These are phyloP conservation scores for Xylaria acuta DNA, from an alignment of 495 filamentous ascomycete species.

Conservation along the genomic window DNA sequence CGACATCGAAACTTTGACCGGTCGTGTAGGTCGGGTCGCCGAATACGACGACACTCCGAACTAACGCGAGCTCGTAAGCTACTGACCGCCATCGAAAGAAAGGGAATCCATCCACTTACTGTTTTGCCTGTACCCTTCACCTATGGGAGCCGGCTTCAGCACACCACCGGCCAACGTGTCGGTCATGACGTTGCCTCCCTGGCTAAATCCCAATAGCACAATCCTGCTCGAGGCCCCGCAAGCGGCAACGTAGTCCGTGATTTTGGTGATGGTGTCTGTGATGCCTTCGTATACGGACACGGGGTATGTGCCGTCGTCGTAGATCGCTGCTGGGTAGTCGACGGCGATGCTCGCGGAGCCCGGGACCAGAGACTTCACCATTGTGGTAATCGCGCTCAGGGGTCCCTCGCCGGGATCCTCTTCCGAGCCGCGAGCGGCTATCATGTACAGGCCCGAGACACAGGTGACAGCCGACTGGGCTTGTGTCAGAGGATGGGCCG, in stretches of 20 bases:
- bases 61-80: background rate
- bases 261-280: constrained; percentile 18
- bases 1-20: constrained; percentile 26
- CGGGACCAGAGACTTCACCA: constrained; percentile 20
- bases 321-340: constrained; percentile 27
- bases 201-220: constrained; percentile 25
- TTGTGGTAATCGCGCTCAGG: constrained; percentile 8
- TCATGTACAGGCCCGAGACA: constrained; percentile 25
- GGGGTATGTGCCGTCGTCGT: constrained; percentile 21
- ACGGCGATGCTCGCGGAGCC: constrained; percentile 25
- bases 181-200: constrained; percentile 30
- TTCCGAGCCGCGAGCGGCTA: constrained; percentile 24
- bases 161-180: constrained; percentile 27
- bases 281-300: constrained; percentile 22
- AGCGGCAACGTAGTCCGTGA: constrained; percentile 12
- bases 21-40: constrained; percentile 29
- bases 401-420: constrained; percentile 26
- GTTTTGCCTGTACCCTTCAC: background rate
- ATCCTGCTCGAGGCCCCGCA: constrained; percentile 24
- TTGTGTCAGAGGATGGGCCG: constrained; percentile 4
- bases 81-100: background rate
- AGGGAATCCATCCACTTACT: constrained; percentile 11
- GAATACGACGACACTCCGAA: constrained; percentile 20
- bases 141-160: constrained; percentile 22
- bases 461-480: constrained; percentile 13